These are phyloP conservation scores for Dictyostelium firmibasis DNA, from an alignment of 78 protist species.

Conservation along the genomic window DNA sequence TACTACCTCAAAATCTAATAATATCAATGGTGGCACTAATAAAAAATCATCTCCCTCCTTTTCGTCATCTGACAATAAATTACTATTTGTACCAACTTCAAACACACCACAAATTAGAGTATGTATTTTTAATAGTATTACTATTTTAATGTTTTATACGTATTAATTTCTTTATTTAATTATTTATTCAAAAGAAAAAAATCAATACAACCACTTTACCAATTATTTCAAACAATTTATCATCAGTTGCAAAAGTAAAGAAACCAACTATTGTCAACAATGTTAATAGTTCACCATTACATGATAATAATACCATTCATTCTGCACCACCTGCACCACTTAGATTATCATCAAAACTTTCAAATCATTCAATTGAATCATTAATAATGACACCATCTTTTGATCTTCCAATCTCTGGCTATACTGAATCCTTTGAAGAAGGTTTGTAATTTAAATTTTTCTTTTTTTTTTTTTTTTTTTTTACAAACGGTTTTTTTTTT, in stretches of 20 bases:
- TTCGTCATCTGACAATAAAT: neutral
- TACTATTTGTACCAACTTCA: conserved; percentile 27
- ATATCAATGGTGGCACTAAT: neutral
- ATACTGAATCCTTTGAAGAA: conserved; percentile 3
- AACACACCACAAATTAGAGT: conserved; percentile 29
- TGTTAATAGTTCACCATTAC: neutral
- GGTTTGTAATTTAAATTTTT: neutral
- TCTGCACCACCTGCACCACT: conserved; percentile 60
- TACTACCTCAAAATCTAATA: neutral
- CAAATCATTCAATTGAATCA: conserved; percentile 22
- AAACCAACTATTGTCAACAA: neutral
- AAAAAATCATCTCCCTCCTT: neutral
- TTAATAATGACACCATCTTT: conserved; percentile 60
- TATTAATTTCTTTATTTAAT: neutral
- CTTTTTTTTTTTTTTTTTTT: neutral
- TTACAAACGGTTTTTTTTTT: neutral
- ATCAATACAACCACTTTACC: neutral
- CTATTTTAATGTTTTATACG: neutral
- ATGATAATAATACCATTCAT: neutral
- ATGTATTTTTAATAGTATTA: neutral
- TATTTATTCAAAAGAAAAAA: neutral
- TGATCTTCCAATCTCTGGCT: conserved; percentile 25
- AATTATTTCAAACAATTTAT: neutral
- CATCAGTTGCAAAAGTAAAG: neutral
- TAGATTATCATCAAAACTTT: neutral